Evolutionary conservation across 2,329 filamentous ascomycete genomes (phyloP).

Genomic region (Fusarium tuaranense): DNA sequence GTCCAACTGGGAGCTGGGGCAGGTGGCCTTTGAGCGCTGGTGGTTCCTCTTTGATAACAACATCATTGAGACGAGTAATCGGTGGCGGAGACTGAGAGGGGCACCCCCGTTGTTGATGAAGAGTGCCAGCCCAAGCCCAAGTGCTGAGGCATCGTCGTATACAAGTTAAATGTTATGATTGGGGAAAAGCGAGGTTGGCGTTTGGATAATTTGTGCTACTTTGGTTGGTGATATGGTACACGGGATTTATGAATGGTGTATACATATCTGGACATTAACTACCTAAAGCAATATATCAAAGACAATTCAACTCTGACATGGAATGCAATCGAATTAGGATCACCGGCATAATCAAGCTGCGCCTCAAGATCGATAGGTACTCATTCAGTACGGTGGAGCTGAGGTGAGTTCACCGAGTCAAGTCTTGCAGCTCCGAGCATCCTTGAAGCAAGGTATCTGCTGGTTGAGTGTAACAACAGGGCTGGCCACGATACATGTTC

Average conservation of each 20-base stretch:
- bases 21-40: conserved; percentile 69
- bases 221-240: neutral
- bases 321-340: neutral
- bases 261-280: neutral
- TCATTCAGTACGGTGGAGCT: neutral
- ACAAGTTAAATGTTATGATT: neutral
- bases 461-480: neutral
- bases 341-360: neutral
- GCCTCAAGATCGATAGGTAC: neutral
- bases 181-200: neutral
- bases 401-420: neutral
- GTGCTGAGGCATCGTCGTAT: conserved; percentile 1
- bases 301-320: neutral
- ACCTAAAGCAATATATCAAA: neutral
- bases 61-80: conserved; percentile 66
- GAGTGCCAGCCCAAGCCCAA: conserved; percentile 8
- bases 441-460: neutral
- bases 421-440: neutral
- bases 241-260: neutral
- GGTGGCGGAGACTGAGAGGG: conserved; percentile 60
- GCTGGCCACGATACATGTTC: neutral
- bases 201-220: neutral
- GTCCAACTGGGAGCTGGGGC: conserved; percentile 67
- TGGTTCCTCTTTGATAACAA: conserved; percentile 69
- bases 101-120: conserved; percentile 47